These are phyloP conservation scores for Botrytis paeoniae DNA, from an alignment of 2,329 filamentous ascomycete genomes.

Conservation along the genomic window DNA sequence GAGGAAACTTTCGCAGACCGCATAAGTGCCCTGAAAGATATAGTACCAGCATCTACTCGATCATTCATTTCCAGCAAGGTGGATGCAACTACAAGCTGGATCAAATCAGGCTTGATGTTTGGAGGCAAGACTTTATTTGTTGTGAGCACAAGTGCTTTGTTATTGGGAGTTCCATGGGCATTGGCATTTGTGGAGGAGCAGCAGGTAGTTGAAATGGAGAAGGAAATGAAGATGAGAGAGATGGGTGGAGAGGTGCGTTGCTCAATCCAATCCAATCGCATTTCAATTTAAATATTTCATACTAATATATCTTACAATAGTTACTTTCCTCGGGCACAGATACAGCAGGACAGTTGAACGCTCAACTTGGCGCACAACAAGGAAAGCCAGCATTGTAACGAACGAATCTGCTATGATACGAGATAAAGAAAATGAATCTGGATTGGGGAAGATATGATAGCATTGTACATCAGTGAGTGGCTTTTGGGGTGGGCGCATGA, in stretches of 20 bases:
- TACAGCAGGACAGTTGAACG: constrained; percentile 30
- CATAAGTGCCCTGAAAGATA: constrained; percentile 70
- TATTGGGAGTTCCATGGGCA: constrained; percentile 90
- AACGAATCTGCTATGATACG: constrained; percentile 19
- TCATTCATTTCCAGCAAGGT: constrained; percentile 62
- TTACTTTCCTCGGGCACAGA: constrained; percentile 29
- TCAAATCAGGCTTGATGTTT: constrained; percentile 63
- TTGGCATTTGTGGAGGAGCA: constrained; percentile 94
- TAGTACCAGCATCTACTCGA: constrained; percentile 70
- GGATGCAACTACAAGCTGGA: constrained; percentile 52
- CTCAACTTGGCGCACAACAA: constrained; percentile 33
- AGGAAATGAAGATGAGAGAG: constrained; percentile 95
- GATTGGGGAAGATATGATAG: constrained; percentile 24
- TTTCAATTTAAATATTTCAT: background rate
- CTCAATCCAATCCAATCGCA: background rate
- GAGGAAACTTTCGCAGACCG: constrained; percentile 66
- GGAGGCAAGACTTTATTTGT: constrained; percentile 89
- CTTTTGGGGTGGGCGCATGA: constrained; percentile 27
- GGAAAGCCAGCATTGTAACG: constrained; percentile 36
- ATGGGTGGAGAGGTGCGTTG: constrained; percentile 69
- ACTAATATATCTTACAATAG: constrained; percentile 25
- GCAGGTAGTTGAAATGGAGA: constrained; percentile 95
- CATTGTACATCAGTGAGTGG: constrained; percentile 33
- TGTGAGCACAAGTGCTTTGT: constrained; percentile 80
- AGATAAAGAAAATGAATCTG: constrained; percentile 19